Percentiles rank a stretch among this genome's conserved stretches.
These are phyloP conservation scores for Tolypocladium guangdongense DNA, from an alignment of 2,329 filamentous ascomycete genomes.

Conservation along the genomic window DNA sequence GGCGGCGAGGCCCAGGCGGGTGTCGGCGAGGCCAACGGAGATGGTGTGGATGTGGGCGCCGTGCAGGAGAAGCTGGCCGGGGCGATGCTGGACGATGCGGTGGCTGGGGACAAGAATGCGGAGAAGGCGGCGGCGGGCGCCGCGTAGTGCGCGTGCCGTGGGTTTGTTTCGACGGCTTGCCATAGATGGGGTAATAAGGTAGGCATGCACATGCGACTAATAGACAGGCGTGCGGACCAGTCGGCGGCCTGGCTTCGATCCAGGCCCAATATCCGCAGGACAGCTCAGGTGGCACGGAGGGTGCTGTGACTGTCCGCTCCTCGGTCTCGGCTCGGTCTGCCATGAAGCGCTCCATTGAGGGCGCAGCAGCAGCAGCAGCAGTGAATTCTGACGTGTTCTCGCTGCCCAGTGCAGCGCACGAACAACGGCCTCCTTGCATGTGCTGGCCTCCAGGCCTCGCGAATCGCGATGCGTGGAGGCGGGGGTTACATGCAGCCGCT, in stretches of 20 bases:
- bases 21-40: not conserved
- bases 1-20: not conserved
- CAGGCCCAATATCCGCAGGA: not conserved
- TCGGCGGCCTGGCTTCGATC: not conserved
- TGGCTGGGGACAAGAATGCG: not conserved
- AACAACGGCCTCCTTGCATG: not conserved
- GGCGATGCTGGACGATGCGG: constrained; percentile 1
- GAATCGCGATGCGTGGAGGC: not conserved
- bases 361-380: too few species aligned
- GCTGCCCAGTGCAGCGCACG: not conserved
- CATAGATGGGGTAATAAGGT: not conserved
- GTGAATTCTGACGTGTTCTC: not conserved
- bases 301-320: not conserved
- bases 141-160: too few species aligned
- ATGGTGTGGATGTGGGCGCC: constrained; percentile 7
- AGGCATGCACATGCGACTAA: not conserved
- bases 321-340: not conserved
- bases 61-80: constrained; percentile 16
- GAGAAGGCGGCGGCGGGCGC: not conserved
- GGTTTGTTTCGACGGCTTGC: not conserved
- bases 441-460: not conserved
- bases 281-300: not conserved
- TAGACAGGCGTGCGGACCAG: not conserved
- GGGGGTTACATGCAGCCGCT: not conserved
- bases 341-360: not conserved